phyloP scores from a whole-genome alignment of 805 yeast species.

The Ogataea chonburiensis region DNA sequence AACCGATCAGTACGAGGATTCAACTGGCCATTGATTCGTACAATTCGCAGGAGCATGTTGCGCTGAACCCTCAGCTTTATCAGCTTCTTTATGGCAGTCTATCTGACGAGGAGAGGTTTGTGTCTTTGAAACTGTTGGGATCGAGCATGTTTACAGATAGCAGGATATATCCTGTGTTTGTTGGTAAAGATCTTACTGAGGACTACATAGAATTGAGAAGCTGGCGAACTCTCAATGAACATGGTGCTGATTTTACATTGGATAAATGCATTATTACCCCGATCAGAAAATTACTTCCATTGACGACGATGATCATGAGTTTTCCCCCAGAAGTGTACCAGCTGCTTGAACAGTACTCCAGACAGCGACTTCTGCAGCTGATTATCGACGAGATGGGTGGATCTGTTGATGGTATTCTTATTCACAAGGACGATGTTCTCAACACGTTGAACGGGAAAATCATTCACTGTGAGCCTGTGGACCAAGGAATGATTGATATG shows the following conservation, averaged over 20 bases:
- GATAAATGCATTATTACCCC: slow-evolving; percentile 39
- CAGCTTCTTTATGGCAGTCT: slow-evolving; percentile 12
- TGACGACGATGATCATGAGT: slow-evolving; percentile 41
- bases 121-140: slow-evolving; percentile 26
- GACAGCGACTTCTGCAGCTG: slow-evolving; percentile 32
- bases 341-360: slow-evolving; percentile 38
- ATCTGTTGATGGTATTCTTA: slow-evolving; percentile 23
- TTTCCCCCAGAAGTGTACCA: slow-evolving; percentile 49
- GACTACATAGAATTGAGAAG: slow-evolving; percentile 41
- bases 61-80: slow-evolving; percentile 18
- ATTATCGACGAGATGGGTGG: slow-evolving; percentile 37
- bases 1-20: slow-evolving; percentile 17
- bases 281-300: slow-evolving; percentile 28
- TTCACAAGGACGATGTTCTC: slow-evolving; percentile 44
- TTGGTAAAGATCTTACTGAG: slow-evolving; percentile 26
- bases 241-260: slow-evolving; percentile 43
- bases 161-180: slow-evolving; percentile 37
- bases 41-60: slow-evolving; percentile 22
- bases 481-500: slow-evolving; percentile 56
- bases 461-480: slow-evolving; percentile 67
- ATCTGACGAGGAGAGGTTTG: slow-evolving; percentile 12
- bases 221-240: slow-evolving; percentile 34
- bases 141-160: slow-evolving; percentile 26
- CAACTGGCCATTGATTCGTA: slow-evolving; percentile 22
- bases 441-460: slow-evolving; percentile 49